Conservation (phyloP, 257 asterid genomes). For the Echium plantagineum region DNA sequence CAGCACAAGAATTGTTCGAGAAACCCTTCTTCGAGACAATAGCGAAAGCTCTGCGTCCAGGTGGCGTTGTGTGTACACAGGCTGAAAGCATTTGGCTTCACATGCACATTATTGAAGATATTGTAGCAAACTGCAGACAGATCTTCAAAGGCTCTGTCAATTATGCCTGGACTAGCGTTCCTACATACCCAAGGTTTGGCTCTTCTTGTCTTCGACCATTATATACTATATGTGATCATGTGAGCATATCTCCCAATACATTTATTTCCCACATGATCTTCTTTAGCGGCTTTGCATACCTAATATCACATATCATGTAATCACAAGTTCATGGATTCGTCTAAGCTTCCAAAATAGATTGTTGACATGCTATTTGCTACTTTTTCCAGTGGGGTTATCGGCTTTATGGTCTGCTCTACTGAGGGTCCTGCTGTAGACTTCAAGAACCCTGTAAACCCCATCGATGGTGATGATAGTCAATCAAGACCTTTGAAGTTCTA, state of each 20-base stretch:
- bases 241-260: not conserved
- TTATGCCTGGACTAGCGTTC: slow-evolving; percentile 98
- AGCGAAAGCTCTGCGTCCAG: slow-evolving; percentile 96
- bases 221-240: not conserved
- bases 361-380: not conserved
- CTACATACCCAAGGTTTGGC: slow-evolving; percentile 83
- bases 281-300: not conserved
- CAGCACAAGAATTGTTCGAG: slow-evolving; percentile 94
- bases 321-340: not conserved
- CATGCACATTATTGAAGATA: slow-evolving; percentile 92
- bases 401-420: slow-evolving; percentile 81
- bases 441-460: slow-evolving; percentile 59
- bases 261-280: not conserved
- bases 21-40: slow-evolving; percentile 87
- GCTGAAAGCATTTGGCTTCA: slow-evolving; percentile 99
- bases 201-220: not conserved
- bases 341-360: not conserved
- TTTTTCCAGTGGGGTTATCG: slow-evolving; percentile 61
- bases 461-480: slow-evolving; percentile 38
- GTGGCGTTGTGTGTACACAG: slow-evolving; percentile 95
- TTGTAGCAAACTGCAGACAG: slow-evolving; percentile 79
- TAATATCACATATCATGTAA: not conserved
- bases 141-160: slow-evolving; percentile 94
- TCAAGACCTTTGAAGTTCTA: slow-evolving; percentile 56
- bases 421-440: slow-evolving; percentile 72